Base-by-base conservation (phyloP, 768 basidiomycete genomes). In the Pleurotus djamor region DNA sequence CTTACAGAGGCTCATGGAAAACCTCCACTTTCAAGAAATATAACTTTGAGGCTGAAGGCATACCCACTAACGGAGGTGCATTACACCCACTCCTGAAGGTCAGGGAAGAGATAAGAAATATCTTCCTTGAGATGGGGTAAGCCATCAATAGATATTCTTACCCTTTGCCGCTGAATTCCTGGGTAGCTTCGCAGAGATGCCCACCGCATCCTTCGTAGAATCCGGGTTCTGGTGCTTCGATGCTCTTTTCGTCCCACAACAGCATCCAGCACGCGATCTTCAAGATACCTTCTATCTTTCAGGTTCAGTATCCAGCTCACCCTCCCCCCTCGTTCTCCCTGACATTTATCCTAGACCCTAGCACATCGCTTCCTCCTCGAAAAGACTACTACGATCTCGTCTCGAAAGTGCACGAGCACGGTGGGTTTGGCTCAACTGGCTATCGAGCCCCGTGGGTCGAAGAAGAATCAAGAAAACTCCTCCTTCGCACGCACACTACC, bases 191-290 rank as follows among this genome's bases (percentile, higher is more conserved):
- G 88, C 94, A 50, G 97, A 99, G 75, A 99, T 99, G 97, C 94
- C 96, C 12, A 98, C 97, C 7, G 86, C 87, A 52, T 87, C 88
- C 57, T 99, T 94, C 71, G 95, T 99, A 58, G 97, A 99, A 75
- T 96, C 94, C 17, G 92, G 91, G 37, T 99, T 98, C 83, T 99
- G 97, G 97, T 97, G 95, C 71, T 98, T 99, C 74, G 97, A 99
- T 72, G 87, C 96, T 1, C 82, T 99, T 64, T 99, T 96, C 72
- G 97, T 99, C 0, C 97, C 97, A 0, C 97, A 99, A 69, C 96
- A 98, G 71, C 97, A 99, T 77, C 97, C 97, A 5, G 97, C 97
- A 10, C 87, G 97, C 67, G 97, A 99, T 64, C 69, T 98, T 50
- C 97, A 99, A 73, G 97, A 99, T 68, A 99, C 97, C 4, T 99